phyloP scores from a whole-genome alignment of 495 filamentous ascomycete genomes.

The Tuber borchii region DNA sequence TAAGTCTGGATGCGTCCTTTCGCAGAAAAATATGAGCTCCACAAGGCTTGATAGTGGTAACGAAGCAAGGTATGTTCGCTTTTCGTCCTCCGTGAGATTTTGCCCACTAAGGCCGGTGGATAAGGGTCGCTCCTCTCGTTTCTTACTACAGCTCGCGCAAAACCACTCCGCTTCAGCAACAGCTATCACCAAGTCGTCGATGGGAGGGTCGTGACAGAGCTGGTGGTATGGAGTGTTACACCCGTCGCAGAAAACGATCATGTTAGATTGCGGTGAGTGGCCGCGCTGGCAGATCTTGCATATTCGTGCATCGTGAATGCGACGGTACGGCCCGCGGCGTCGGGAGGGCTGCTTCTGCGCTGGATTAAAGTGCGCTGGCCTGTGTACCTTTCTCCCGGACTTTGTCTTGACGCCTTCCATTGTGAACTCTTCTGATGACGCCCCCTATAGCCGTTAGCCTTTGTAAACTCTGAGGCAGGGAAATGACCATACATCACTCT shows the following conservation, averaged over 20 bases:
- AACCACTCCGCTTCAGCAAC: constrained; percentile 66
- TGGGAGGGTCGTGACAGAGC: constrained; percentile 77
- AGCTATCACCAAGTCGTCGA: constrained; percentile 61
- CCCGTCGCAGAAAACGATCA: constrained; percentile 91
- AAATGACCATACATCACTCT: constrained; percentile 28
- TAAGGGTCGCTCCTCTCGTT: constrained; percentile 47
- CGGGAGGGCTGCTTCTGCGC: constrained; percentile 50
- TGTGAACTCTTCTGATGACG: constrained; percentile 41
- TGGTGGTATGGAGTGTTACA: constrained; percentile 90
- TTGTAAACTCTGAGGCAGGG: not conserved
- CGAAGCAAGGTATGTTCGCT: constrained; percentile 36
- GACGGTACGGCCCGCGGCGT: constrained; percentile 43
- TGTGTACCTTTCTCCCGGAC: constrained; percentile 73
- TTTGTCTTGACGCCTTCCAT: constrained; percentile 56
- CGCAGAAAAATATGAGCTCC: constrained; percentile 37
- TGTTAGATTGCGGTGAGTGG: constrained; percentile 66
- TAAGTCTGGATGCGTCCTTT: constrained; percentile 33
- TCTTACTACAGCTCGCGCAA: constrained; percentile 60
- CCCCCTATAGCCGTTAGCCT: constrained; percentile 17
- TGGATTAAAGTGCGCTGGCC: constrained; percentile 64
- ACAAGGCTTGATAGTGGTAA: constrained; percentile 33
- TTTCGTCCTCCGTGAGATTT: constrained; percentile 38
- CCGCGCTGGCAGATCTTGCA: constrained; percentile 77
- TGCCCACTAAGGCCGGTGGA: constrained; percentile 37
- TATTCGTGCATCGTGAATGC: constrained; percentile 45